A percentile compares a stretch with the other conserved stretches of the same genome.
Evolutionary conservation across 73 alveolate species (phyloP).

Genomic region (Paraurostyla sp.): DNA sequence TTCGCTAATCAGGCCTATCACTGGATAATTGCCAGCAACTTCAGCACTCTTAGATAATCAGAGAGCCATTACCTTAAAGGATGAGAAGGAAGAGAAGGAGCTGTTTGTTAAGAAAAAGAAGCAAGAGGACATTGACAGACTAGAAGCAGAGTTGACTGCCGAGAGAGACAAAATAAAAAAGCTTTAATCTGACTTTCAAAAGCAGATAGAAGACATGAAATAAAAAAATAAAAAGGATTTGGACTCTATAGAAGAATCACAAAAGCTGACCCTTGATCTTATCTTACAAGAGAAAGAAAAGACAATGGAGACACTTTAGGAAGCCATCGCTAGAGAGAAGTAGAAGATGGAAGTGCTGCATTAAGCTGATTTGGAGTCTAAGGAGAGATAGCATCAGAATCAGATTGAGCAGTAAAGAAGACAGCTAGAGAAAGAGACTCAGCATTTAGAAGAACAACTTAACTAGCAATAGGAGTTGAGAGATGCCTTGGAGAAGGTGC

Average conservation of each 20-base stretch:
- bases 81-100: conserved; percentile 47
- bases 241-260: conserved; percentile 48
- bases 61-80: not conserved
- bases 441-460: conserved; percentile 41
- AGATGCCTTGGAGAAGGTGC: conserved; percentile 25
- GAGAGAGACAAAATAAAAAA: conserved; percentile 16
- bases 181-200: not conserved
- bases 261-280: conserved; percentile 18
- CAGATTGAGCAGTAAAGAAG: conserved; percentile 21
- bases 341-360: conserved; percentile 56
- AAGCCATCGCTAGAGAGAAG: conserved; percentile 58
- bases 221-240: conserved; percentile 23
- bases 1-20: too few relatives aligned
- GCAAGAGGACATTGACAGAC: conserved; percentile 13
- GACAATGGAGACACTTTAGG: conserved; percentile 50
- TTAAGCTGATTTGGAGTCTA: conserved; percentile 54
- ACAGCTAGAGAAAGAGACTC: conserved; percentile 47
- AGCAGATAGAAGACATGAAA: not conserved
- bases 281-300: conserved; percentile 37
- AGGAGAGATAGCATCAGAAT: conserved; percentile 44
- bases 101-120: conserved; percentile 24
- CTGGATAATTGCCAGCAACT: too few relatives aligned
- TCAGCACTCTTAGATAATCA: too few relatives aligned
- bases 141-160: conserved; percentile 10
- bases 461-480: not conserved